These are phyloP conservation scores for Cladosporium halotolerans DNA, from an alignment of 2,329 filamentous ascomycete genomes.

Conservation along the genomic window DNA sequence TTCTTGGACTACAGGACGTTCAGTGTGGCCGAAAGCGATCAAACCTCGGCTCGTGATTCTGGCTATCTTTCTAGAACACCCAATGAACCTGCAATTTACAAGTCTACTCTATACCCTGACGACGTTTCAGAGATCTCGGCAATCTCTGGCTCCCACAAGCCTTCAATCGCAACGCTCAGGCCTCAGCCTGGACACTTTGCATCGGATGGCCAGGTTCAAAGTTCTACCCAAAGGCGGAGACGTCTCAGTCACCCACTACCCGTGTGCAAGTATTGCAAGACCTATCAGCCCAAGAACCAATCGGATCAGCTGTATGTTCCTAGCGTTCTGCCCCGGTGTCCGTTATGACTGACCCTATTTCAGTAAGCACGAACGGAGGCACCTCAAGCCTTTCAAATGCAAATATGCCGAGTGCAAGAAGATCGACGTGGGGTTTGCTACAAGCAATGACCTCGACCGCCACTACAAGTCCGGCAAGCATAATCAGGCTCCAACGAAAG, in stretches of 20 bases:
- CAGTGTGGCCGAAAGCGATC: neutral
- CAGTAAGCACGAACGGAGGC: slow-evolving; percentile 70
- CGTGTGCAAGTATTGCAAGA: neutral
- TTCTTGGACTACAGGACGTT: neutral
- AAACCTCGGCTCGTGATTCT: neutral
- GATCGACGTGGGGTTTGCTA: slow-evolving; percentile 62
- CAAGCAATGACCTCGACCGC: slow-evolving; percentile 72
- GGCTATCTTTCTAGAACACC: neutral
- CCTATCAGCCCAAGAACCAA: slow-evolving; percentile 10
- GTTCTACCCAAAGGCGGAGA: neutral
- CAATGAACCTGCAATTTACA: neutral
- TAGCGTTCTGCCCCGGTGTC: too few species aligned
- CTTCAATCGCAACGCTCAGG: neutral
- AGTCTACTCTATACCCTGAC: neutral
- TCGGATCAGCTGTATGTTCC: slow-evolving; percentile 14
- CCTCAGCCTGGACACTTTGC: neutral
- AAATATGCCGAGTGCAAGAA: slow-evolving; percentile 50
- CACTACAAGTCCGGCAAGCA: slow-evolving; percentile 70
- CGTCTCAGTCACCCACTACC: neutral
- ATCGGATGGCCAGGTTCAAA: neutral
- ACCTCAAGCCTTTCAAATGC: slow-evolving; percentile 63
- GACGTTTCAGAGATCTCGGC: neutral
- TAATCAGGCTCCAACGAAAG: slow-evolving; percentile 39
- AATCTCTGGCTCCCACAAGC: neutral
- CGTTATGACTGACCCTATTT: slow-evolving; percentile 3